Conservation (phyloP, 352 stramenopile genomes). For the Hyaloperonospora brassicae region DNA sequence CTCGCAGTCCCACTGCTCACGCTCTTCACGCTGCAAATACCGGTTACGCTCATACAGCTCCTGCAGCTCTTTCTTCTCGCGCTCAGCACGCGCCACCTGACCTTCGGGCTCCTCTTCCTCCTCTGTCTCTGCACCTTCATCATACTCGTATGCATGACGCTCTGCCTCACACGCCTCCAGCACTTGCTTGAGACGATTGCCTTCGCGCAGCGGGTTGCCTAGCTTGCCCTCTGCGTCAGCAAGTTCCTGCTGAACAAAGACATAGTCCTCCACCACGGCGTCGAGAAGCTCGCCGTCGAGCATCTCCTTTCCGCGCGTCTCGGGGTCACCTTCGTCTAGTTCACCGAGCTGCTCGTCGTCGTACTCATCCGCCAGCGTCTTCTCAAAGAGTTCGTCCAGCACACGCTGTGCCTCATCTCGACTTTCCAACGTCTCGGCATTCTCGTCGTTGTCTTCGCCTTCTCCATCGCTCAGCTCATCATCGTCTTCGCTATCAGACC, state of each 20-base stretch:
- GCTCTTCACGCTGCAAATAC: slow-evolving; percentile 53
- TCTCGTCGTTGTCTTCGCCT: slow-evolving; percentile 17
- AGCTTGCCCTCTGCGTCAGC: slow-evolving; percentile 69
- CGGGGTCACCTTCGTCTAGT: slow-evolving; percentile 66
- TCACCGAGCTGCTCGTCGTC: slow-evolving; percentile 73
- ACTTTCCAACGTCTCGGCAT: slow-evolving; percentile 28
- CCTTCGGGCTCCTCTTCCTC: slow-evolving; percentile 39
- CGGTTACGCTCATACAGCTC: slow-evolving; percentile 50
- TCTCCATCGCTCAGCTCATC: slow-evolving; percentile 38
- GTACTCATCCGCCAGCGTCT: slow-evolving; percentile 76
- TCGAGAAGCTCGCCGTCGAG: slow-evolving; percentile 62
- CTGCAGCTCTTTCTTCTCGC: slow-evolving; percentile 34
- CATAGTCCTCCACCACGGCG: slow-evolving; percentile 70
- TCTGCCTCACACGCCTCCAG: slow-evolving; percentile 63
- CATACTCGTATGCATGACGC: slow-evolving; percentile 45
- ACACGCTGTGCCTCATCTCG: slow-evolving; percentile 74
- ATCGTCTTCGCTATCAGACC: slow-evolving; percentile 84
- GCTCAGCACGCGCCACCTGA: slow-evolving; percentile 17
- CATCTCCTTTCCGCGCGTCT: slow-evolving; percentile 59
- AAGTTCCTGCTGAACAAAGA: slow-evolving; percentile 58
- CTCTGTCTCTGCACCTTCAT: slow-evolving; percentile 32
- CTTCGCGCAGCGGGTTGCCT: slow-evolving; percentile 58
- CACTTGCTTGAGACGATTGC: slow-evolving; percentile 66
- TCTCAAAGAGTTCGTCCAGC: slow-evolving; percentile 86
- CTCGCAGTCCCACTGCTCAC: slow-evolving; percentile 93